Conservation (phyloP, 495 filamentous ascomycete genomes). For the Penicillium nucicola region DNA sequence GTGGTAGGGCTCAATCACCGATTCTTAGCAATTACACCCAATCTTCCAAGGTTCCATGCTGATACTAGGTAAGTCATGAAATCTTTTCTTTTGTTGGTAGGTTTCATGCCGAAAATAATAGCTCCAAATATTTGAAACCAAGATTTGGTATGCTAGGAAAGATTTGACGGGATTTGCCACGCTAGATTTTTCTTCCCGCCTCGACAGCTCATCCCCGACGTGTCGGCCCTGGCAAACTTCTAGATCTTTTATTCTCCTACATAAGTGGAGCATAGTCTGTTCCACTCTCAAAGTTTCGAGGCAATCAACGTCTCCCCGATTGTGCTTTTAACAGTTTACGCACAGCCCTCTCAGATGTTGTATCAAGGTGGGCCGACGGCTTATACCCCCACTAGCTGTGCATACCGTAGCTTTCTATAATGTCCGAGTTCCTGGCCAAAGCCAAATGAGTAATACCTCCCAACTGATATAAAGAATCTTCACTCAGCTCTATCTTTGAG, state of each 20-base stretch:
- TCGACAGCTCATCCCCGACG: not conserved
- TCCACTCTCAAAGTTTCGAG: not conserved
- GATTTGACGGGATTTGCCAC: not conserved
- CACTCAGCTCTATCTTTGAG: too few species aligned
- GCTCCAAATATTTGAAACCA: too few species aligned
- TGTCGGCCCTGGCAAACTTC: not conserved
- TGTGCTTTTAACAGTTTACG: not conserved
- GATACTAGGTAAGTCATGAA: too few species aligned
- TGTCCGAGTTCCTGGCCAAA: too few species aligned
- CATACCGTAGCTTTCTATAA: not conserved
- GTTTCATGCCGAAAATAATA: too few species aligned
- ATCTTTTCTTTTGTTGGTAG: too few species aligned
- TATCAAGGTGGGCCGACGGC: not conserved
- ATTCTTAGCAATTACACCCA: too few species aligned
- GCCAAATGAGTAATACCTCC: not conserved
- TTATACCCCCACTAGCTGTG: not conserved
- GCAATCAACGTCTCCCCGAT: not conserved
- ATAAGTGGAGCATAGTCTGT: not conserved
- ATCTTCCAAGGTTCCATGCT: too few species aligned
- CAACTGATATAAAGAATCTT: too few species aligned
- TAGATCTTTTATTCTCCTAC: not conserved
- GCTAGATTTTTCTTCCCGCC: not conserved
- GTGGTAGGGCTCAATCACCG: slow-evolving; percentile 2
- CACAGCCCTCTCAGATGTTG: not conserved
- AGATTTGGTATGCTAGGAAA: not conserved